phyloP scores from a whole-genome alignment of 371 early-diverging fungal species.

The Mucor saturninus region DNA sequence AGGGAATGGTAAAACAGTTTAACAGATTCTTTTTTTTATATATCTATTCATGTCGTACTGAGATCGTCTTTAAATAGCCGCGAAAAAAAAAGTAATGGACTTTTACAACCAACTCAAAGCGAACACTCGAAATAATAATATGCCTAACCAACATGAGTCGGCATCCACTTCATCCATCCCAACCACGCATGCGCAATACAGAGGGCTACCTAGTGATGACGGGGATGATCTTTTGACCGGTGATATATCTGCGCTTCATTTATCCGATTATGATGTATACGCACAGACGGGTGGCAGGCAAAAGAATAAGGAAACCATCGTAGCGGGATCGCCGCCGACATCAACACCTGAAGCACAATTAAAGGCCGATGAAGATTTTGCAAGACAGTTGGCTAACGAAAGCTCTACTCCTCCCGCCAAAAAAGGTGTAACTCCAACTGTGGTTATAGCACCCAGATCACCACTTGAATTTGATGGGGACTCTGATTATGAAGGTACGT shows the following conservation, averaged over 20 bases:
- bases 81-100: conserved; percentile 56
- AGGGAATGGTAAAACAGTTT: conserved; percentile 43
- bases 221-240: conserved; percentile 53
- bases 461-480: conserved; percentile 29
- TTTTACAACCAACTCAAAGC: conserved; percentile 50
- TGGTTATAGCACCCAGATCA: conserved; percentile 29
- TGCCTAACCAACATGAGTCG: conserved; percentile 5
- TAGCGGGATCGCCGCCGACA: not conserved
- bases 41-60: not conserved
- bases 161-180: conserved; percentile 35
- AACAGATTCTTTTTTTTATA: not conserved
- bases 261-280: conserved; percentile 58
- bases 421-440: conserved; percentile 24
- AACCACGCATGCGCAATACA: conserved; percentile 51
- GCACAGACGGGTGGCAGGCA: conserved; percentile 32
- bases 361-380: conserved; percentile 52
- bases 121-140: conserved; percentile 28
- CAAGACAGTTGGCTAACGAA: conserved; percentile 38
- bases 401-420: not conserved
- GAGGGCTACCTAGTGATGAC: conserved; percentile 52
- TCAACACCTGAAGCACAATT: conserved; percentile 43
- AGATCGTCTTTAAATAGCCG: conserved; percentile 29
- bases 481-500: conserved; percentile 31
- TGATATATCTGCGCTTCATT: conserved; percentile 53
- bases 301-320: not conserved